phyloP scores from a whole-genome alignment of 345 rosid genomes.

The Eucalyptus viminalis region DNA sequence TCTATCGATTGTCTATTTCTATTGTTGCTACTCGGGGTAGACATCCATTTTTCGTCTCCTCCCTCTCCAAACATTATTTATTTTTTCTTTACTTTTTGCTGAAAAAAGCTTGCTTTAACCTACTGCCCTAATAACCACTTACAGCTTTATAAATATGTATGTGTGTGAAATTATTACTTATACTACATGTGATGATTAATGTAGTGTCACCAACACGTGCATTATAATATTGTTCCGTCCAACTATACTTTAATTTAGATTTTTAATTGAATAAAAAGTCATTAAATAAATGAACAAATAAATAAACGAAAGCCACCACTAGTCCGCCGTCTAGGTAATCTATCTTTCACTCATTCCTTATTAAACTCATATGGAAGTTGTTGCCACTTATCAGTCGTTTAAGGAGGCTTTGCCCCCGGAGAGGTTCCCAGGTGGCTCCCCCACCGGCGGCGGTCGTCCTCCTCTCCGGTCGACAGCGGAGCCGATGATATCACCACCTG shows the following conservation, averaged over 20 bases:
- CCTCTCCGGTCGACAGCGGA: background rate
- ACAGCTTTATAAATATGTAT: background rate
- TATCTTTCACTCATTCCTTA: background rate
- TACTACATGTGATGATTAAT: background rate
- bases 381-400: background rate
- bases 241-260: background rate
- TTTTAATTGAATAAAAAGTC: background rate
- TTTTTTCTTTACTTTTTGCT: background rate
- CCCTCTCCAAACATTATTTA: background rate
- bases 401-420: background rate
- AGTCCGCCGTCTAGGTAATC: background rate
- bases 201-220: background rate
- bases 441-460: rapidly evolving
- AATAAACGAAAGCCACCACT: background rate
- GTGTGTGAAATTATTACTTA: background rate
- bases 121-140: background rate
- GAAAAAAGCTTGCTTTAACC: background rate
- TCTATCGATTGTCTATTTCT: background rate
- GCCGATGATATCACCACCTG: background rate
- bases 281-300: background rate
- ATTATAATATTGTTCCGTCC: background rate
- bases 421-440: background rate
- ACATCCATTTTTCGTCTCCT: background rate
- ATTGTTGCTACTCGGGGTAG: background rate
- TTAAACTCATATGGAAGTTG: background rate